phyloP scores from a whole-genome alignment of 441 rosid genomes.

The Pelargonium citronellum region DNA sequence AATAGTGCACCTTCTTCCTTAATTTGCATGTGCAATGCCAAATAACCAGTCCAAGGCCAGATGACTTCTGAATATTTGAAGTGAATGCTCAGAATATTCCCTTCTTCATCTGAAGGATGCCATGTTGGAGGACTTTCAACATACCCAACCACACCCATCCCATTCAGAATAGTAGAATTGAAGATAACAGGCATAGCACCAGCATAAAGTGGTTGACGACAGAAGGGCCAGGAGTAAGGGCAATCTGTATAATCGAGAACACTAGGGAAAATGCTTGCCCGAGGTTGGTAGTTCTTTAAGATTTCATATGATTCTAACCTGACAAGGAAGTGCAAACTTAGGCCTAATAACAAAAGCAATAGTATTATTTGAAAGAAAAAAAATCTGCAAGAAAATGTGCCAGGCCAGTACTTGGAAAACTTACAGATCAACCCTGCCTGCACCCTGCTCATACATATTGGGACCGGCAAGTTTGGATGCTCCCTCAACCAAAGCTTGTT shows the following conservation, averaged over 20 bases:
- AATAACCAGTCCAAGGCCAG: constrained; percentile 99
- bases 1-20: constrained; percentile 91
- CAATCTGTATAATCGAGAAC: constrained; percentile 81
- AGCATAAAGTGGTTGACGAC: constrained; percentile 91
- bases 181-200: constrained; percentile 95
- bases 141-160: constrained; percentile 93
- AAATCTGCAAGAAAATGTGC: constrained; percentile 6
- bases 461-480: constrained; percentile 96
- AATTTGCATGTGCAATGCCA: constrained; percentile 95
- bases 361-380: constrained; percentile 8
- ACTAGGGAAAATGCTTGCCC: constrained; percentile 90
- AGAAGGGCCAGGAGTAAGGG: constrained; percentile 98
- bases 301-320: constrained; percentile 97
- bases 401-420: constrained; percentile 25
- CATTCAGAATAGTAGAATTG: constrained; percentile 83
- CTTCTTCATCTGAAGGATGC: constrained; percentile 85
- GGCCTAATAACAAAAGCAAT: constrained; percentile 28
- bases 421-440: constrained; percentile 94
- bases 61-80: constrained; percentile 72
- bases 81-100: constrained; percentile 80
- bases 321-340: constrained; percentile 30
- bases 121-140: constrained; percentile 75
- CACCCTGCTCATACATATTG: constrained; percentile 95
- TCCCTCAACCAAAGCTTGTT: constrained; percentile 96
- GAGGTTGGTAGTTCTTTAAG: constrained; percentile 78